phyloP scores from a whole-genome alignment of 2,329 filamentous ascomycete species.

The Curvularia hawaiiensis region DNA sequence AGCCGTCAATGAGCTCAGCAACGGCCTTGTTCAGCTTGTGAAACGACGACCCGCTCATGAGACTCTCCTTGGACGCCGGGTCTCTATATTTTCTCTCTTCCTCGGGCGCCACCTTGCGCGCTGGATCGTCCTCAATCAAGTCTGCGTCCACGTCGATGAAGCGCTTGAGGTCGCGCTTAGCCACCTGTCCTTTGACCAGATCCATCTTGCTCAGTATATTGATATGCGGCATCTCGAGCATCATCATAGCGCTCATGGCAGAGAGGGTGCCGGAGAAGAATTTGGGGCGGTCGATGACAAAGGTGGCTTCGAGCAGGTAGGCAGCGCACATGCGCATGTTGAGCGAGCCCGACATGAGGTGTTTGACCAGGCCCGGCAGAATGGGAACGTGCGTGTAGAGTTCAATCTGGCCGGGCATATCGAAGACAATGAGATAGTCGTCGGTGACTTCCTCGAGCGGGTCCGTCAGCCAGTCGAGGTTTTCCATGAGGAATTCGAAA shows the following conservation, averaged over 20 bases:
- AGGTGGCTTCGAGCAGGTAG: constrained; percentile 94
- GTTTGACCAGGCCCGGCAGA: constrained; percentile 80
- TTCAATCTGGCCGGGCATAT: constrained; percentile 99
- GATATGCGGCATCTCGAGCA: constrained; percentile 95
- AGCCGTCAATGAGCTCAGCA: constrained; percentile 90
- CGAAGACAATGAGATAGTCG: constrained; percentile 96
- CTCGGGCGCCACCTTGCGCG: constrained; percentile 51
- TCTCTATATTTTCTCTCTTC: constrained; percentile 62
- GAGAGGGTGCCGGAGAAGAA: constrained; percentile 96
- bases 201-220: constrained; percentile 99
- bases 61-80: constrained; percentile 66
- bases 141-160: constrained; percentile 87
- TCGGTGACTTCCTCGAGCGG: constrained; percentile 85
- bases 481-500: constrained; percentile 94
- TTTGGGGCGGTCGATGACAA: constrained; percentile 93
- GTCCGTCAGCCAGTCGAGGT: constrained; percentile 88
- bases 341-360: constrained; percentile 79
- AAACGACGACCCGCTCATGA: constrained; percentile 85
- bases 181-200: constrained; percentile 85
- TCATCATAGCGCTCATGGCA: constrained; percentile 98
- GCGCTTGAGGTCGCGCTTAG: constrained; percentile 84
- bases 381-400: constrained; percentile 97
- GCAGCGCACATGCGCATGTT: constrained; percentile 92
- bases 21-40: constrained; percentile 85
- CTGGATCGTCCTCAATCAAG: constrained; percentile 80